Conservation (phyloP, 1,284 basidiomycete species). For the Irpex sp. region DNA sequence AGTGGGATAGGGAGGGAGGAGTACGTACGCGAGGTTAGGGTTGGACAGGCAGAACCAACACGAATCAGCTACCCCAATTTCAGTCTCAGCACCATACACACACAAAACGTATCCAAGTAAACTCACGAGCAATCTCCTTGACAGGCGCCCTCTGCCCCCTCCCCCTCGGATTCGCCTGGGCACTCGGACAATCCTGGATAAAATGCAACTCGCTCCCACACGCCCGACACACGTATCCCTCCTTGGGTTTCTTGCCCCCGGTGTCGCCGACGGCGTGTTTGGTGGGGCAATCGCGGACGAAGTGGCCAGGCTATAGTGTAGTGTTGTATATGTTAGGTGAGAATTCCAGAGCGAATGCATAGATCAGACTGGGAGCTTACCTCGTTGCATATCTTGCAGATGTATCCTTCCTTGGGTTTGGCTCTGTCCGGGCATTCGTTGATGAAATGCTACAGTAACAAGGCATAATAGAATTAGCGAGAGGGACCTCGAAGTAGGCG, state of each 20-base stretch:
- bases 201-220: constrained; percentile 84
- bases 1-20: neutral
- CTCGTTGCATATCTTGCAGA: constrained; percentile 81
- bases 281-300: constrained; percentile 84
- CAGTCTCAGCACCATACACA: neutral
- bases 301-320: constrained; percentile 62
- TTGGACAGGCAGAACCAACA: constrained; percentile 98
- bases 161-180: constrained; percentile 38
- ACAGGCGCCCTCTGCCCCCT: constrained; percentile 51
- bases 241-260: constrained; percentile 72
- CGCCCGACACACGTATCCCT: constrained; percentile 84
- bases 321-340: too few relatives aligned
- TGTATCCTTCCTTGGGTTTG: constrained; percentile 78
- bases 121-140: constrained; percentile 78
- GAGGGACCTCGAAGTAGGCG: too few relatives aligned
- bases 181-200: constrained; percentile 82
- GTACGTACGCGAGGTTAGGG: constrained; percentile 73
- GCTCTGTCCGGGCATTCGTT: constrained; percentile 68
- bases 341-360: too few relatives aligned
- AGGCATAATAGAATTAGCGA: too few relatives aligned
- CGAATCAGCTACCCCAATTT: constrained; percentile 63
- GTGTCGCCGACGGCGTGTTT: constrained; percentile 72
- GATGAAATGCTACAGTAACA: constrained; percentile 83
- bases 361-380: too few relatives aligned
- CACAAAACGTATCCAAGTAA: constrained; percentile 12